These are phyloP conservation scores for Arthrobotrys entomopaga DNA, from an alignment of 2,329 filamentous ascomycete species.

Conservation along the genomic window DNA sequence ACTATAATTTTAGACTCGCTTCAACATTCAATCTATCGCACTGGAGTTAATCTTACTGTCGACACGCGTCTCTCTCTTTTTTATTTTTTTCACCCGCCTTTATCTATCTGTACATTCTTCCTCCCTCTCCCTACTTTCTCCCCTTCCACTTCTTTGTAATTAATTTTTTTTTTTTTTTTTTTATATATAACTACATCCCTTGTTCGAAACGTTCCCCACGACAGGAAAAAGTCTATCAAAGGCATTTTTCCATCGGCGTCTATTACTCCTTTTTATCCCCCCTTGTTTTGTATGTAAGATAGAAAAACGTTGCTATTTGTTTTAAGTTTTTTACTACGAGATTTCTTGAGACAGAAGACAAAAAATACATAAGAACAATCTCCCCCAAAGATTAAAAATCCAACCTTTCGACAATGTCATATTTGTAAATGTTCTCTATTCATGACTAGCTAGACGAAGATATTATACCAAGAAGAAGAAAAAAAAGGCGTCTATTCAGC, in stretches of 20 bases:
- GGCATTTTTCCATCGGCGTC: constrained; percentile 13
- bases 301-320: constrained; percentile 28
- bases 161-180: constrained; percentile 37
- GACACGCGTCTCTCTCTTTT: constrained; percentile 7
- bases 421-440: not conserved
- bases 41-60: constrained; percentile 31
- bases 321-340: constrained; percentile 23
- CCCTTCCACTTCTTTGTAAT: constrained; percentile 54
- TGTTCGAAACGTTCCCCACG: constrained; percentile 19
- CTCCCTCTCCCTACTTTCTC: not conserved
- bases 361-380: constrained; percentile 48
- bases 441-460: too few species aligned
- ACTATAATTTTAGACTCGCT: constrained; percentile 36
- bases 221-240: not conserved
- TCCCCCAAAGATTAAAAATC: constrained; percentile 33
- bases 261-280: constrained; percentile 1
- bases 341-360: constrained; percentile 20
- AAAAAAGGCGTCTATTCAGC: constrained; percentile 56
- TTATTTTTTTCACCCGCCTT: not conserved
- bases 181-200: not conserved
- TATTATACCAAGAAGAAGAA: not conserved
- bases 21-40: constrained; percentile 12
- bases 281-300: constrained; percentile 53
- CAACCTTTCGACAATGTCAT: not conserved
- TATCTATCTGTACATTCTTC: constrained; percentile 32